These are phyloP conservation scores for Orbilia quercus DNA, from an alignment of 2,329 filamentous ascomycete species.

Conservation along the genomic window DNA sequence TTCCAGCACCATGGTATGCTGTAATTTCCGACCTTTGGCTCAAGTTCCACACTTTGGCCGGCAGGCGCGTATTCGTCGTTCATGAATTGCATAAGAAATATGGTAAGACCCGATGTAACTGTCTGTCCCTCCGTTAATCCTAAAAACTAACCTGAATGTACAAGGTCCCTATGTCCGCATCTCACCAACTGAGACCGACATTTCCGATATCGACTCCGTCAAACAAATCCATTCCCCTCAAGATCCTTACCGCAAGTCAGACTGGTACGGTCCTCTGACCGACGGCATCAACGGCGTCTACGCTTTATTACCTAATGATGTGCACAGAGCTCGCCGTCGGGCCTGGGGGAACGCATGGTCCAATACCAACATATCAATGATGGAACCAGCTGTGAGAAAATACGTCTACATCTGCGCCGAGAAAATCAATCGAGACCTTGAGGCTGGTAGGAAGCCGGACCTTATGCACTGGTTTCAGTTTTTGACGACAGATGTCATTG, in stretches of 20 bases:
- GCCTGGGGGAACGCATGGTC: slow-evolving; percentile 19
- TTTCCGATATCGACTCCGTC: slow-evolving; percentile 12
- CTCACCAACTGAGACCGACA: slow-evolving; percentile 20
- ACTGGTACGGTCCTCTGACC: neutral
- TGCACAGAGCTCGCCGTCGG: neutral
- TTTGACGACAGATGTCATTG: slow-evolving; percentile 23
- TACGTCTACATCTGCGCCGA: slow-evolving; percentile 6
- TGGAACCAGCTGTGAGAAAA: slow-evolving; percentile 19
- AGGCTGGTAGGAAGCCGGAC: neutral
- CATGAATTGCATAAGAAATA: slow-evolving; percentile 33
- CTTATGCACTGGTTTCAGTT: slow-evolving; percentile 23
- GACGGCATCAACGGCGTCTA: slow-evolving; percentile 4
- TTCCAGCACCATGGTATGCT: slow-evolving; percentile 31
- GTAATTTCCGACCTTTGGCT: slow-evolving; percentile 20
- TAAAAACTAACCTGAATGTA: slow-evolving; percentile 25
- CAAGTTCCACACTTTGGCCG: neutral
- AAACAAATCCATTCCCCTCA: slow-evolving; percentile 19
- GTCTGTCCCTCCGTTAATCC: slow-evolving; percentile 19
- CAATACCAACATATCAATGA: slow-evolving; percentile 7
- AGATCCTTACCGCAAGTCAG: slow-evolving; percentile 19
- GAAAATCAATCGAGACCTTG: slow-evolving; percentile 21
- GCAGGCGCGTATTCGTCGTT: slow-evolving; percentile 17
- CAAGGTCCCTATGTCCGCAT: slow-evolving; percentile 33
- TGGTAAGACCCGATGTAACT: slow-evolving; percentile 25
- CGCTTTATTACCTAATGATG: neutral